These are phyloP conservation scores for Coprinopsis strossmayeri DNA, from an alignment of 768 basidiomycete genomes.

Conservation along the genomic window DNA sequence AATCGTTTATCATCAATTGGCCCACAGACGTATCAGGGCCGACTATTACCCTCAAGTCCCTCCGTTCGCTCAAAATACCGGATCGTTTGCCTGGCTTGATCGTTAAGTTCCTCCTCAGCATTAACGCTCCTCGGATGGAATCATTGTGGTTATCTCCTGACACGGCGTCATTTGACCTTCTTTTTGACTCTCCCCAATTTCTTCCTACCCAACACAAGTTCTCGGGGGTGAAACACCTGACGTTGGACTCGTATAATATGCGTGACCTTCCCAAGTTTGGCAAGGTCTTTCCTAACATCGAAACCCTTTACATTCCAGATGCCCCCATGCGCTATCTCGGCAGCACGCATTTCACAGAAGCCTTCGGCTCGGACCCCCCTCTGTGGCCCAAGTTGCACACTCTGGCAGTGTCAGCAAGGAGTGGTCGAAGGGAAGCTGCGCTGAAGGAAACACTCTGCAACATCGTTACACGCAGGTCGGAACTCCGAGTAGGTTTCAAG, in stretches of 20 bases:
- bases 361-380: background rate
- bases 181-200: conserved; percentile 7
- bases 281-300: conserved; percentile 5
- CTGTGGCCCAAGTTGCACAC: conserved; percentile 7
- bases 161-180: background rate
- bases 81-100: background rate
- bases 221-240: conserved; percentile 3
- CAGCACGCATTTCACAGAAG: background rate
- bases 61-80: conserved; percentile 1
- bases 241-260: conserved; percentile 7
- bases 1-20: background rate
- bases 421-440: background rate
- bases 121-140: conserved; percentile 4
- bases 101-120: background rate
- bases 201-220: background rate
- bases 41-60: background rate
- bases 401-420: background rate
- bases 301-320: background rate
- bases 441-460: conserved; percentile 1
- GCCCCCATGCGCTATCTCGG: background rate
- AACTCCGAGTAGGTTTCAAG: background rate
- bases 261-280: background rate
- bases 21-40: background rate
- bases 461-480: background rate
- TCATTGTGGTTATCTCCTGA: background rate